Evolutionary conservation across 2,329 filamentous ascomycete genomes (phyloP).

Genomic region (Teratosphaeria destructans): DNA sequence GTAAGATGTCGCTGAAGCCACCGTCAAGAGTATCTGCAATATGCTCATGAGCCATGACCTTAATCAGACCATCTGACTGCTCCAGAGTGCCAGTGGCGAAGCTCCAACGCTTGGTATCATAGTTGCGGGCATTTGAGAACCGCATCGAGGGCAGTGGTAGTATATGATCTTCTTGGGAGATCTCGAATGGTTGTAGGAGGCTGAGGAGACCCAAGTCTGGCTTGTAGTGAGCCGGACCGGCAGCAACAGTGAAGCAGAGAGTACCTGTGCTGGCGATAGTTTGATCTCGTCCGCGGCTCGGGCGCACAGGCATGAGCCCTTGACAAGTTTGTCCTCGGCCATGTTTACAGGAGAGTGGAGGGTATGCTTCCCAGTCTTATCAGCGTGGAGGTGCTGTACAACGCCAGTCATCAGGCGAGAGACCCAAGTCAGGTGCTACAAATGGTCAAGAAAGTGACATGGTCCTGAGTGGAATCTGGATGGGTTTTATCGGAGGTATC

Average conservation of each 20-base stretch:
- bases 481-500: no score
- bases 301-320: slow-evolving; percentile 29
- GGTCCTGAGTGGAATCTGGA: no score
- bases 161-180: slow-evolving; percentile 32
- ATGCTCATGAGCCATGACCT: slow-evolving; percentile 23
- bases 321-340: slow-evolving; percentile 5
- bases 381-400: neutral
- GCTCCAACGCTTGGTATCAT: slow-evolving; percentile 14
- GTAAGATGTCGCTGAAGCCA: slow-evolving; percentile 27
- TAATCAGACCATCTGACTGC: slow-evolving; percentile 19
- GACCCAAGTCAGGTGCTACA: no score
- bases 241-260: slow-evolving; percentile 34
- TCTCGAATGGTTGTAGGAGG: slow-evolving; percentile 33
- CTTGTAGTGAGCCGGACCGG: slow-evolving; percentile 27
- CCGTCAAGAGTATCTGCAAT: slow-evolving; percentile 28
- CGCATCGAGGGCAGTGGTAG: slow-evolving; percentile 43
- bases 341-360: neutral
- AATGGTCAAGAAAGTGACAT: no score
- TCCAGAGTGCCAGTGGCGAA: slow-evolving; percentile 24
- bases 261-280: slow-evolving; percentile 34
- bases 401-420: no score
- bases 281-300: slow-evolving; percentile 25
- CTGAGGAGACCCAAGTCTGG: slow-evolving; percentile 18
- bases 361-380: neutral
- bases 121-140: slow-evolving; percentile 30